Percentiles rank a stretch among this genome's conserved stretches.
phyloP scores from a whole-genome alignment of 306 rosid genomes.

The Heteromeles arbutifolia region DNA sequence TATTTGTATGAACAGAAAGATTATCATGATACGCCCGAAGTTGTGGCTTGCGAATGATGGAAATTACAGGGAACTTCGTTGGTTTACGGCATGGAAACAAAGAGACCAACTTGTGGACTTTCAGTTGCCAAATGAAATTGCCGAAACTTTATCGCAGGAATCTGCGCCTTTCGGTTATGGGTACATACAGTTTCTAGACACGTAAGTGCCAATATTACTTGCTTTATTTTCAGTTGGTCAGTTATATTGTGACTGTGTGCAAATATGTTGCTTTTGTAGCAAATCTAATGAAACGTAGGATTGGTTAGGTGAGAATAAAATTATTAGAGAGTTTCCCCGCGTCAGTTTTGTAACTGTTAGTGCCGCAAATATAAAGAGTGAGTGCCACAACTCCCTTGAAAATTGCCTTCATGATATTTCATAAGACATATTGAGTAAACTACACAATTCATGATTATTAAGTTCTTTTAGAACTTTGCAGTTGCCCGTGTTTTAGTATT shows the following conservation, averaged over 20 bases:
- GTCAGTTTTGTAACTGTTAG: neutral
- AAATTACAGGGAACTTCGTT: slow-evolving; percentile 88
- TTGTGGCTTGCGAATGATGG: slow-evolving; percentile 98
- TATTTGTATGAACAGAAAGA: slow-evolving; percentile 64
- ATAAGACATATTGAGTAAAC: neutral
- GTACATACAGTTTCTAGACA: slow-evolving; percentile 73
- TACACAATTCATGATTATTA: neutral
- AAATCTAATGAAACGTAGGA: neutral
- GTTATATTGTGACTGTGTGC: neutral
- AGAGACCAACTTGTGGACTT: slow-evolving; percentile 66
- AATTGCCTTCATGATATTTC: neutral
- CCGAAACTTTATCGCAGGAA: slow-evolving; percentile 57
- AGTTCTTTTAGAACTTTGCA: neutral
- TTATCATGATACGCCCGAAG: slow-evolving; percentile 80
- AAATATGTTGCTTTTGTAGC: neutral
- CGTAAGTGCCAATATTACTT: slow-evolving; percentile 48
- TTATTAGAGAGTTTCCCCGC: neutral
- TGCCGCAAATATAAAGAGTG: neutral
- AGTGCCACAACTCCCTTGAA: neutral
- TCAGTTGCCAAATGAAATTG: slow-evolving; percentile 62
- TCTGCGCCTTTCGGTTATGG: slow-evolving; percentile 90
- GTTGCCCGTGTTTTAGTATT: neutral
- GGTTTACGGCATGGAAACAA: slow-evolving; percentile 96
- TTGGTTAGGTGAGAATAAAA: neutral
- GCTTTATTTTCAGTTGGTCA: neutral